A percentile compares a stretch with the other conserved stretches of the same genome.
phyloP scores from a whole-genome alignment of 768 basidiomycete genomes.

The Lentinula guzmanii region DNA sequence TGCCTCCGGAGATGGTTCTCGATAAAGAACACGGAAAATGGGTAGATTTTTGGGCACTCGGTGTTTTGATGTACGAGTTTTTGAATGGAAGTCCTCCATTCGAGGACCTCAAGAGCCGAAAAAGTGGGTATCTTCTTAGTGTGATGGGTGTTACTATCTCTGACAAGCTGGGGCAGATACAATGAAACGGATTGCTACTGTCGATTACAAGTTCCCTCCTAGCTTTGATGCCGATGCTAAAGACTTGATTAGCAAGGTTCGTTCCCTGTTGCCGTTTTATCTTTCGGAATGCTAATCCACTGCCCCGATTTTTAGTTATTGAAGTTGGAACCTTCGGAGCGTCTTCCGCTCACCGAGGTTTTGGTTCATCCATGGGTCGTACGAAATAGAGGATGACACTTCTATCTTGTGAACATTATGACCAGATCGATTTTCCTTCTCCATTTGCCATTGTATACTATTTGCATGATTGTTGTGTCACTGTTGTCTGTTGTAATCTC shows the following conservation, averaged over 20 bases:
- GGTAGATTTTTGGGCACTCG: slow-evolving; percentile 1
- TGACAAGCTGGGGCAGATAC: slow-evolving; percentile 38
- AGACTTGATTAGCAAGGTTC: slow-evolving; percentile 34
- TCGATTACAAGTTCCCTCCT: slow-evolving; percentile 44
- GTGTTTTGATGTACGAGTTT: slow-evolving; percentile 39
- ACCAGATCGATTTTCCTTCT: not conserved
- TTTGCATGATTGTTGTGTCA: not conserved
- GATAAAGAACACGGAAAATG: slow-evolving; percentile 16
- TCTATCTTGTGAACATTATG: too few species aligned
- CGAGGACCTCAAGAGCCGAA: slow-evolving; percentile 53
- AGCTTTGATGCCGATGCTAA: slow-evolving; percentile 37
- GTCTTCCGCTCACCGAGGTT: not conserved
- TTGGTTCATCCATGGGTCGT: not conserved
- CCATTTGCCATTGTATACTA: not conserved
- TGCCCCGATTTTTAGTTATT: not conserved
- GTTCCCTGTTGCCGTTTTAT: not conserved
- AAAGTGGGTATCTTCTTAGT: slow-evolving; percentile 27
- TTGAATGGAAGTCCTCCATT: slow-evolving; percentile 68
- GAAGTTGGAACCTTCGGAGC: not conserved
- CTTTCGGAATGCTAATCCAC: not conserved
- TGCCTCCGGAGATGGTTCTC: slow-evolving; percentile 94
- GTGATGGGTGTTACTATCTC: not conserved
- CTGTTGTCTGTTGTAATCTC: not conserved
- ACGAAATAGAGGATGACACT: not conserved
- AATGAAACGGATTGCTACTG: slow-evolving; percentile 58